Percentiles rank a stretch among this genome's conserved stretches.
These are phyloP conservation scores for Blakeslea trispora DNA, from an alignment of 371 early-diverging fungal species.

Conservation along the genomic window DNA sequence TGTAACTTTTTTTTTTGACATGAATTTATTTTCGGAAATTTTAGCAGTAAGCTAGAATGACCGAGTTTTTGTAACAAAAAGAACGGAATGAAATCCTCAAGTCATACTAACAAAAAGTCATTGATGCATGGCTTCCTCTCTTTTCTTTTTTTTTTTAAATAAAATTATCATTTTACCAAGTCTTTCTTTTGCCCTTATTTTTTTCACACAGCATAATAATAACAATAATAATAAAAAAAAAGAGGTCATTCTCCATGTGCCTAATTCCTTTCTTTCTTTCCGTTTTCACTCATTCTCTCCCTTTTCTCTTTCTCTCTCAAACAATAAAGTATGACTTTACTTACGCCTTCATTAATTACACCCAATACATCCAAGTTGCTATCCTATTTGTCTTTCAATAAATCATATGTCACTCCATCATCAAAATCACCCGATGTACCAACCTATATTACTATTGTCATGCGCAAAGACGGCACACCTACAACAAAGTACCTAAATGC, in stretches of 20 bases:
- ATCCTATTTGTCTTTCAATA: constrained; percentile 25
- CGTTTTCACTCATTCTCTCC: no score
- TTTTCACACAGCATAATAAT: no score
- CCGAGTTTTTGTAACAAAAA: background rate
- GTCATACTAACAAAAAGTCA: no score
- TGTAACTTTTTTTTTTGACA: no score
- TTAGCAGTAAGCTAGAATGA: constrained; percentile 4
- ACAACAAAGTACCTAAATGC: constrained; percentile 24
- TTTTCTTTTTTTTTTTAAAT: no score
- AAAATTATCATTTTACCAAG: background rate
- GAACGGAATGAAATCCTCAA: constrained; percentile 5
- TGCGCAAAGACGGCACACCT: constrained; percentile 30
- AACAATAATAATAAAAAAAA: no score
- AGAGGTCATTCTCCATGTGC: no score
- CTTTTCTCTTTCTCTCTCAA: constrained; percentile 1
- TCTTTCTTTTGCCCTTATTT: constrained; percentile 6
- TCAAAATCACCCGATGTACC: constrained; percentile 13
- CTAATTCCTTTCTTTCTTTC: no score
- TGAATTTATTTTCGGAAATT: background rate
- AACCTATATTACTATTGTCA: constrained; percentile 24
- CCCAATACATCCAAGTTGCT: constrained; percentile 24
- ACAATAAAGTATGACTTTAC: constrained; percentile 12
- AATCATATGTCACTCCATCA: constrained; percentile 3
- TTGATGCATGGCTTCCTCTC: no score
- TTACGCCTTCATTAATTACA: constrained; percentile 23